Base-by-base conservation (phyloP, 2,329 filamentous ascomycete genomes). In the Penicillium sp. region DNA sequence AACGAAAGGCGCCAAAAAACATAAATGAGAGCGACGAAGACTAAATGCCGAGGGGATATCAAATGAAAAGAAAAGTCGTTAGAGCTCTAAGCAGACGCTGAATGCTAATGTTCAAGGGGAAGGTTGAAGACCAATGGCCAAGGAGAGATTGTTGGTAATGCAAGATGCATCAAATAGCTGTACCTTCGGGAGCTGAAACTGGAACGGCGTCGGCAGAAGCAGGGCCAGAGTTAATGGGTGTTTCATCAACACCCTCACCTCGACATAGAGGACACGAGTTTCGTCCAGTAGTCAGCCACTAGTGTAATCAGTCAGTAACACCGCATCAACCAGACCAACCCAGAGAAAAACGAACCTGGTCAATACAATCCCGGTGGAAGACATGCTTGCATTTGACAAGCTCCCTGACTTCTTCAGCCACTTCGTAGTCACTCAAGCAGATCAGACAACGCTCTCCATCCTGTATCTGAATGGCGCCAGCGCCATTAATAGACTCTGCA, bases 351-450 rank as follows among this genome's bases (percentile, higher is more conserved):
- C 79, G 65, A 76, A 87, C 85, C 79, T 87, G 82, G 69, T 89
- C 86, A 69, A 89, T 88, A 70, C 86, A 89, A 62, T 87, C 82
- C 60, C 80, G 81, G 72, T 89, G 86, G 72, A 86, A 89, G 55
- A 88, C 67, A 69, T 89, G 86, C 45, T 81, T 81, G 74, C 86
- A 89, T 68, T 84, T 85, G 55, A 79, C 74, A 55, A 89, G 74
- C 67, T 82, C 81, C 56, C 86, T 77, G 23, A 84, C 80, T 63
- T 86, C 81, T 59, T 88, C 86, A 8, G 80, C 79, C 12, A 75
- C 76, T 68, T 86, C 84, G 66, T 87, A 89, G 62, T 88, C 85
- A 59, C 82, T 84, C 42, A 89, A 73, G 67, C 86, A 89, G 46
- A 89, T 85, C 48, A 88, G 73, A 69, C 86, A 89, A 47, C 85